These are phyloP conservation scores for Suhomyces bribrorum DNA, from an alignment of 1,139 yeast species.

Conservation along the genomic window DNA sequence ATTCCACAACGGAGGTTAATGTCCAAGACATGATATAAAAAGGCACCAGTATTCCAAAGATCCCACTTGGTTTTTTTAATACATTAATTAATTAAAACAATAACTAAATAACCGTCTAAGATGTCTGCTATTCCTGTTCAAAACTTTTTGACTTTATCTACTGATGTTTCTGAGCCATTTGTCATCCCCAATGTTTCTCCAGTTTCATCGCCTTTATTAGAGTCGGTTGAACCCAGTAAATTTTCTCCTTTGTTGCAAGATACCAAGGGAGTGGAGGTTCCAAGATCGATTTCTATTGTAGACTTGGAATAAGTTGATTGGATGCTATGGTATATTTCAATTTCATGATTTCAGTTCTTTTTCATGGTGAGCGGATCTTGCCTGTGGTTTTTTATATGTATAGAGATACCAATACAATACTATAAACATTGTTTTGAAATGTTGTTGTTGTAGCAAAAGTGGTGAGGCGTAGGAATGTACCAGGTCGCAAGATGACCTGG, in stretches of 20 bases:
- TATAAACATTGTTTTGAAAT: too few species aligned
- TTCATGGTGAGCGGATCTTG: not conserved
- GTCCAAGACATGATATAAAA: conserved; percentile 5
- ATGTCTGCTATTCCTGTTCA: conserved; percentile 14
- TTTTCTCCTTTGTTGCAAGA: conserved; percentile 18
- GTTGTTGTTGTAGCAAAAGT: not conserved
- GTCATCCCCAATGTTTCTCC: conserved; percentile 67
- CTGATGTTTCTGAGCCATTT: conserved; percentile 61
- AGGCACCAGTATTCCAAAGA: not conserved
- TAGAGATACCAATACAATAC: not conserved
- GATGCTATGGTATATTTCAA: not conserved
- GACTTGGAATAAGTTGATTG: conserved; percentile 22
- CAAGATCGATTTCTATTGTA: conserved; percentile 29
- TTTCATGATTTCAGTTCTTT: conserved; percentile 9
- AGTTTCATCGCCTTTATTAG: conserved; percentile 41
- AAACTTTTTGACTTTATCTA: conserved; percentile 52
- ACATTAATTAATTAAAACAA: not conserved
- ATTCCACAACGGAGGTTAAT: conserved; percentile 4
- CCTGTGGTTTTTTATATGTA: not conserved
- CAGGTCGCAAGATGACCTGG: too few species aligned
- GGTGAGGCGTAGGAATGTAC: too few species aligned
- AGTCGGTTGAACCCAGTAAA: conserved; percentile 17
- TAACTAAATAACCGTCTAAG: not conserved
- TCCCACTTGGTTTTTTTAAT: not conserved
- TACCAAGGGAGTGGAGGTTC: conserved; percentile 9